A percentile compares a stretch with the other conserved stretches of the same genome.
Conservation (phyloP, 768 basidiomycete species). For the Boletus speciosus region DNA sequence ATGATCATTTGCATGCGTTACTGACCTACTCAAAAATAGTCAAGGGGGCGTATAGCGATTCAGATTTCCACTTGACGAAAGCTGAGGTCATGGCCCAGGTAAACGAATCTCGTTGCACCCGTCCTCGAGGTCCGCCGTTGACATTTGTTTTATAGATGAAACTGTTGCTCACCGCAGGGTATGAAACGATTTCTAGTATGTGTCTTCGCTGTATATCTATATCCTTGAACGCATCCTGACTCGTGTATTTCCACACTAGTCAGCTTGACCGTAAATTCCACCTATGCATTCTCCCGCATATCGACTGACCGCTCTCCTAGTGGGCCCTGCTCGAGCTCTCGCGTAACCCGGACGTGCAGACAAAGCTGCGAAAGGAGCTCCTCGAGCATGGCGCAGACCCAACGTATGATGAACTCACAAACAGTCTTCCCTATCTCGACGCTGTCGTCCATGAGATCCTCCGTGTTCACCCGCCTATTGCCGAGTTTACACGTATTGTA, state of each 20-base stretch:
- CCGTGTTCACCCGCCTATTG: slow-evolving; percentile 39
- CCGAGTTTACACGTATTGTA: slow-evolving; percentile 15
- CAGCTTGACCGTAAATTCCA: slow-evolving; percentile 9
- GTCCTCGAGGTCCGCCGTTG: too few relatives aligned
- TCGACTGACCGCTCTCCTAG: slow-evolving; percentile 17
- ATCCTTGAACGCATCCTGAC: too few relatives aligned
- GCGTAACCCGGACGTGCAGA: slow-evolving; percentile 42
- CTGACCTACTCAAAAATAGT: slow-evolving; percentile 22
- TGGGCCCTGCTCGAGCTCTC: slow-evolving; percentile 61
- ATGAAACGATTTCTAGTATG: slow-evolving; percentile 23
- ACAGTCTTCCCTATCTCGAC: slow-evolving; percentile 52
- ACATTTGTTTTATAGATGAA: slow-evolving; percentile 11
- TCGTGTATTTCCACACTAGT: slow-evolving; percentile 3
- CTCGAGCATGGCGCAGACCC: slow-evolving; percentile 42
- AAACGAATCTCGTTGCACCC: neutral
- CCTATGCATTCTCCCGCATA: neutral
- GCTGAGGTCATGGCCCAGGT: slow-evolving; percentile 31
- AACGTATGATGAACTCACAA: slow-evolving; percentile 50
- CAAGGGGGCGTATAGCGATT: slow-evolving; percentile 30
- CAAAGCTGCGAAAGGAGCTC: slow-evolving; percentile 49
- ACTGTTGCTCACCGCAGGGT: slow-evolving; percentile 16
- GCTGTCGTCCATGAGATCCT: slow-evolving; percentile 42
- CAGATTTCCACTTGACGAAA: slow-evolving; percentile 23
- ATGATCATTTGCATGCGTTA: slow-evolving; percentile 13
- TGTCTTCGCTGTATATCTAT: neutral